A percentile compares a stretch with the other conserved stretches of the same genome.
Conservation (phyloP, 805 yeast genomes). For the Metschnikowia lunata region DNA sequence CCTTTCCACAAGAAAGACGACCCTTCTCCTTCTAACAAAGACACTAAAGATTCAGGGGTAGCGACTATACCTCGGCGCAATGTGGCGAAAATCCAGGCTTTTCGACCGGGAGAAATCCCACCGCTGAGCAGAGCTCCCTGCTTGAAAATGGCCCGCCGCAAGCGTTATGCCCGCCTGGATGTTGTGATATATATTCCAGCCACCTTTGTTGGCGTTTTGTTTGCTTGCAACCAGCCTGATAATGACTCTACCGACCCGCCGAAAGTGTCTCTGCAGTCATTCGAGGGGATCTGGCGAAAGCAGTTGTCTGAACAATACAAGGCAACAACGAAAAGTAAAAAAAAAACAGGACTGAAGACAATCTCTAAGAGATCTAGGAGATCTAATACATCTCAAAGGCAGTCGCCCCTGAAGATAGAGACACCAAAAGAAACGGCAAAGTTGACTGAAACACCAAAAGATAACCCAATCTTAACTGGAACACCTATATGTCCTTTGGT, state of each 20-base stretch:
- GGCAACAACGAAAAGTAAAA: neutral
- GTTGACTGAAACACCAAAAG: neutral
- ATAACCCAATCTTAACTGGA: neutral
- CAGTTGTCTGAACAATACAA: neutral
- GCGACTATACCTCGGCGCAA: no score
- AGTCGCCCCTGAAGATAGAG: no score
- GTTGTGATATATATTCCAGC: conserved; percentile 49
- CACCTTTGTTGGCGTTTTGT: conserved; percentile 62
- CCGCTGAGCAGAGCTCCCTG: conserved; percentile 24
- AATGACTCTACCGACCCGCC: neutral
- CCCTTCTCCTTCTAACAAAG: neutral
- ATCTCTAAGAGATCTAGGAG: neutral
- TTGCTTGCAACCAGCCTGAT: conserved; percentile 33
- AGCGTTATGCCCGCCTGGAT: conserved; percentile 45
- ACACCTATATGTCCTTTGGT: conserved; percentile 51
- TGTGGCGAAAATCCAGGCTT: neutral
- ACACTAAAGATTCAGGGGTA: neutral
- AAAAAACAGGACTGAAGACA: neutral
- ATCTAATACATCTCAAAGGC: no score
- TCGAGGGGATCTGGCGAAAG: neutral
- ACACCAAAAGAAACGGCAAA: neutral
- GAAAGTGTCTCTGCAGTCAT: neutral
- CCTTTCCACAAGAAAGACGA: neutral
- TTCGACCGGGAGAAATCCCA: neutral
- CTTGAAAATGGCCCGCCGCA: conserved; percentile 54